These are phyloP conservation scores for Alternaria hordeiaustralica DNA, from an alignment of 2,329 filamentous ascomycete genomes.

Conservation along the genomic window DNA sequence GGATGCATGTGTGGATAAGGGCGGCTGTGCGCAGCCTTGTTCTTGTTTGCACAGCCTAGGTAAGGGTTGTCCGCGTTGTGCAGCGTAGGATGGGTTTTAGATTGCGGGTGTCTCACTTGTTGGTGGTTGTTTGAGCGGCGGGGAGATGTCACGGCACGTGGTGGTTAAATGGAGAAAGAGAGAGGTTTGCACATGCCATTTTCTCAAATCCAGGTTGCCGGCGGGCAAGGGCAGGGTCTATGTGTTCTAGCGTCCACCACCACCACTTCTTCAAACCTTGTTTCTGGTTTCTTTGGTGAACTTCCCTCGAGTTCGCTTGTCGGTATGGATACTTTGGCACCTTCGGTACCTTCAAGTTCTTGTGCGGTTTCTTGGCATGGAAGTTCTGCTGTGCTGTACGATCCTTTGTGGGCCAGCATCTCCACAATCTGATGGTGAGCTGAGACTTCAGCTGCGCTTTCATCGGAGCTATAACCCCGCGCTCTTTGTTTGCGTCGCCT, in stretches of 20 bases:
- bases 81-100: not conserved
- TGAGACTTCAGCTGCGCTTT: not conserved
- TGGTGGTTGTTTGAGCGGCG: not conserved
- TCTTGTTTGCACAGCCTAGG: constrained; percentile 10
- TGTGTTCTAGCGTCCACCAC: not conserved
- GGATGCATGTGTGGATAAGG: not conserved
- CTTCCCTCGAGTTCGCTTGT: not conserved
- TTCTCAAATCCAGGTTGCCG: not conserved
- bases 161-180: not conserved
- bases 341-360: not conserved
- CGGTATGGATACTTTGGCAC: not conserved
- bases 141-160: not conserved
- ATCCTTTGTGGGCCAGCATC: not conserved
- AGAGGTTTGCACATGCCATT: not conserved
- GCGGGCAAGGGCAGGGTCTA: not conserved
- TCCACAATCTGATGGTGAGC: not conserved
- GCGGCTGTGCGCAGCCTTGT: not conserved
- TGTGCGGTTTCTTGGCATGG: not conserved
- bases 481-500: not conserved
- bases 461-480: not conserved
- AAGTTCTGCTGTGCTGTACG: not conserved
- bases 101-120: not conserved
- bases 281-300: not conserved
- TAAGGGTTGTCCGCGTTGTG: not conserved
- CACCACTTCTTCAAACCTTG: not conserved